Evolutionary conservation across 2,329 filamentous ascomycete genomes (phyloP).

Genomic region (Botrytis squamosa): DNA sequence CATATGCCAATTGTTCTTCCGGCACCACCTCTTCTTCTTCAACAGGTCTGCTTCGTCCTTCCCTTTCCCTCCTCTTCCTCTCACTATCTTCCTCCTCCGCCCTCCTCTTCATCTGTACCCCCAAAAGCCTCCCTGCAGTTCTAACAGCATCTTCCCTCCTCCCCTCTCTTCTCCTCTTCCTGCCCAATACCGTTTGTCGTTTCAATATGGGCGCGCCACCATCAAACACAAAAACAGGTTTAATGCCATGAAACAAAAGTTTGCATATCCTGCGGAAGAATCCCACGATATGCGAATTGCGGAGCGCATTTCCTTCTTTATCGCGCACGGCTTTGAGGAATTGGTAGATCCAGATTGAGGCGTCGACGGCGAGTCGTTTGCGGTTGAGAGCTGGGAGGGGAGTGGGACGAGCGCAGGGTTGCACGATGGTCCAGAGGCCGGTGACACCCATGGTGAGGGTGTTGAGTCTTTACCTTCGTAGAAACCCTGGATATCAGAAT

Average conservation of each 20-base stretch:
- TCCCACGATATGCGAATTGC: constrained; percentile 93
- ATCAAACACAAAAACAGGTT: constrained; percentile 96
- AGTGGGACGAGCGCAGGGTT: constrained; percentile 91
- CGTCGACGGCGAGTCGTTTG: constrained; percentile 94
- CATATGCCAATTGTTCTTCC: constrained; percentile 74
- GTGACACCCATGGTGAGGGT: constrained; percentile 81
- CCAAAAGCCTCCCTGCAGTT: constrained; percentile 87
- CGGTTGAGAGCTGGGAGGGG: constrained; percentile 95
- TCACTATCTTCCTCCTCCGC: constrained; percentile 81
- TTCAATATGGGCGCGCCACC: constrained; percentile 90
- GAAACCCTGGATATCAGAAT: neutral
- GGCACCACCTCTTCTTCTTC: constrained; percentile 66
- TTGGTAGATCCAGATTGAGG: constrained; percentile 99
- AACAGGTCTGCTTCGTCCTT: constrained; percentile 41
- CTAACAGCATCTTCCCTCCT: constrained; percentile 87
- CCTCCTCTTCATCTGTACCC: constrained; percentile 87
- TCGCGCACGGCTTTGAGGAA: constrained; percentile 98
- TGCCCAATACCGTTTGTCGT: constrained; percentile 78
- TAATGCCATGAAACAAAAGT: constrained; percentile 92
- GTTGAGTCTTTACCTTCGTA: neutral
- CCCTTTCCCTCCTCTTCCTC: constrained; percentile 48
- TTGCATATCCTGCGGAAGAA: constrained; percentile 99
- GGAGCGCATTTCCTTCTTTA: constrained; percentile 94
- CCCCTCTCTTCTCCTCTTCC: constrained; percentile 80
- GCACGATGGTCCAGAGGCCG: constrained; percentile 93